Conservation (phyloP, 164 flowering plant species). For the Kingdonia uniflora region DNA sequence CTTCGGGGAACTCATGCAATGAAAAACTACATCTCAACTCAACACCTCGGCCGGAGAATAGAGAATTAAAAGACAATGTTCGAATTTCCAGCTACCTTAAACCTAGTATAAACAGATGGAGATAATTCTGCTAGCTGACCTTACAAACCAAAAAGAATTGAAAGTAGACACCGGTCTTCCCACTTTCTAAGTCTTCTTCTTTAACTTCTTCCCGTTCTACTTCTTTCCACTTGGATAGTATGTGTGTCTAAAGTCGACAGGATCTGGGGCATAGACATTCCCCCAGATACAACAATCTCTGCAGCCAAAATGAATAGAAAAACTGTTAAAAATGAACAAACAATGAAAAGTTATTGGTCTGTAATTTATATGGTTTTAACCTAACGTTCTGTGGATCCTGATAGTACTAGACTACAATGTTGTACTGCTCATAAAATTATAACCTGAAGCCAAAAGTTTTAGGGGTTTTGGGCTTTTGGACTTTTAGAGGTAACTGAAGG, state of each 20-base stretch:
- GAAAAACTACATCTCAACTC: too few relatives aligned
- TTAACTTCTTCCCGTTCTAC: slow-evolving; percentile 39
- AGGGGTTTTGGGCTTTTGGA: too few relatives aligned
- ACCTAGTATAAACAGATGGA: slow-evolving; percentile 1
- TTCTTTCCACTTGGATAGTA: slow-evolving; percentile 30
- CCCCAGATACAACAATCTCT: slow-evolving; percentile 74
- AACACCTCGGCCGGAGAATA: too few relatives aligned
- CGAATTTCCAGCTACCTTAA: not conserved
- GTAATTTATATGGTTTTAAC: too few relatives aligned
- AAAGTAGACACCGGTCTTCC: not conserved
- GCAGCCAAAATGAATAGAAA: slow-evolving; percentile 15
- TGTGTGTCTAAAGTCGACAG: slow-evolving; percentile 45
- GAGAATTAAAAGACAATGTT: not conserved
- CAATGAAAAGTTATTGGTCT: too few relatives aligned
- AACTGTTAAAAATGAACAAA: not conserved
- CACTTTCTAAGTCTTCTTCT: slow-evolving; percentile 5
- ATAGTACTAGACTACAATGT: too few relatives aligned
- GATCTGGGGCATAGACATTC: slow-evolving; percentile 80
- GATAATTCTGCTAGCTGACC: not conserved
- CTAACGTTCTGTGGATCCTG: too few relatives aligned
- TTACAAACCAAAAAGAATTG: not conserved
- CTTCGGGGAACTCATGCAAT: too few relatives aligned
- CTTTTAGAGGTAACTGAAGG: too few relatives aligned
- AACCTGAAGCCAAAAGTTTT: too few relatives aligned
- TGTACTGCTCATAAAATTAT: too few relatives aligned